These are phyloP conservation scores for Xenoacremonium recifei DNA, from an alignment of 2,329 filamentous ascomycete genomes.

Conservation along the genomic window DNA sequence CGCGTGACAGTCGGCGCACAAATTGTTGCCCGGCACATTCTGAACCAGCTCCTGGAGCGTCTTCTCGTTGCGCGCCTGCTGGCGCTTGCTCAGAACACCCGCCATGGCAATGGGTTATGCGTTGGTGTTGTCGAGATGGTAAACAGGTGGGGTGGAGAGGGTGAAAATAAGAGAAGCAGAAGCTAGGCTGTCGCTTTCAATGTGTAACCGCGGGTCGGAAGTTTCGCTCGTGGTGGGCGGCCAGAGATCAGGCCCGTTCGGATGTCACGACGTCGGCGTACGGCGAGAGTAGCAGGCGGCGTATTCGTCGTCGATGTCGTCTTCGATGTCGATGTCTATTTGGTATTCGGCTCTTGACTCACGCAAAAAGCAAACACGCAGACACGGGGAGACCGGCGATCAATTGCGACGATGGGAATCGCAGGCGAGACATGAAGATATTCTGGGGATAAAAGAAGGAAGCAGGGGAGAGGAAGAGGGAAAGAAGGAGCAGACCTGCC, in stretches of 20 bases:
- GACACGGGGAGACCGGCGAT: no score
- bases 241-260: not conserved
- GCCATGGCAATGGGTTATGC: constrained; percentile 57
- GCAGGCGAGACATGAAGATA: no score
- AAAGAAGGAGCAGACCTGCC: no score
- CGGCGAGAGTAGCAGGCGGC: not conserved
- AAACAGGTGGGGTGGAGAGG: constrained; percentile 2
- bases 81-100: constrained; percentile 82
- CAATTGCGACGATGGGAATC: no score
- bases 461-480: no score
- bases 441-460: no score
- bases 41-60: constrained; percentile 86
- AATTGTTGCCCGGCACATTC: constrained; percentile 80
- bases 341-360: no score
- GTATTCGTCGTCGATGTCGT: no score
- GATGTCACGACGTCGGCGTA: not conserved
- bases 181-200: not conserved
- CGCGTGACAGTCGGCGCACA: constrained; percentile 89
- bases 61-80: constrained; percentile 96
- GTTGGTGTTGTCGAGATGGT: constrained; percentile 1
- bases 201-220: constrained; percentile 1
- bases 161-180: constrained; percentile 6
- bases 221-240: constrained; percentile 1
- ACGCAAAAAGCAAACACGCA: no score
- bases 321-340: no score